Evolutionary conservation across 257 asterid genomes (phyloP).

Genomic region (Knoxia roxburghii): DNA sequence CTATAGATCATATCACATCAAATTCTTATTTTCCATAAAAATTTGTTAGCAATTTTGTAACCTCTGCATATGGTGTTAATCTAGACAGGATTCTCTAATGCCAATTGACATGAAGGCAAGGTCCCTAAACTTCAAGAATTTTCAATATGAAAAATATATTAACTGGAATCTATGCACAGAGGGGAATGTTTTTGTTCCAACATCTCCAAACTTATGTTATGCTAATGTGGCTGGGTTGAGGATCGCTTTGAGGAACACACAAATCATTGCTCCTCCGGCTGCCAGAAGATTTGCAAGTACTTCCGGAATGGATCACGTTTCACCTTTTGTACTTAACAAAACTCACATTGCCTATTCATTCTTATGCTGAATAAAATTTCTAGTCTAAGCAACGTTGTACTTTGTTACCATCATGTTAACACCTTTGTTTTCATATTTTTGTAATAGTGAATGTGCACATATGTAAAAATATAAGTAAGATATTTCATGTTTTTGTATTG

Average conservation of each 20-base stretch:
- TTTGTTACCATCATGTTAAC: too few relatives aligned
- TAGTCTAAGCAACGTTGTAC: too few relatives aligned
- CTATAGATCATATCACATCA: neutral
- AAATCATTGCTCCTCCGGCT: slow-evolving; percentile 33
- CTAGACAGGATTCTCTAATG: slow-evolving; percentile 12
- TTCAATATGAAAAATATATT: slow-evolving; percentile 32
- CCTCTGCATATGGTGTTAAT: too few relatives aligned
- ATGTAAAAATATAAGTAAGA: too few relatives aligned
- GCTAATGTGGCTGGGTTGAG: slow-evolving; percentile 42
- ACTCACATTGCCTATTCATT: neutral
- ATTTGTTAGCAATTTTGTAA: too few relatives aligned
- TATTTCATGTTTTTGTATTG: too few relatives aligned
- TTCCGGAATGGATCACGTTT: slow-evolving; percentile 5
- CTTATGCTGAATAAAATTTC: neutral
- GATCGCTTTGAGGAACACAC: slow-evolving; percentile 49
- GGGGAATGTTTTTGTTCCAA: slow-evolving; percentile 46
- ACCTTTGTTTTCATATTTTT: too few relatives aligned
- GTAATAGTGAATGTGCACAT: too few relatives aligned
- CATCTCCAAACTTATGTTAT: slow-evolving; percentile 32
- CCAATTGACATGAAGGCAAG: slow-evolving; percentile 28
- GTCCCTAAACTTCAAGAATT: slow-evolving; percentile 12
- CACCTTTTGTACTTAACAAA: slow-evolving; percentile 1
- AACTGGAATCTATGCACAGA: slow-evolving; percentile 40
- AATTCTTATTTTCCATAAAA: too few relatives aligned
- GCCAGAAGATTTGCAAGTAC: slow-evolving; percentile 18